phyloP scores from a whole-genome alignment of 768 basidiomycete species.

The Boletus coccyginus region DNA sequence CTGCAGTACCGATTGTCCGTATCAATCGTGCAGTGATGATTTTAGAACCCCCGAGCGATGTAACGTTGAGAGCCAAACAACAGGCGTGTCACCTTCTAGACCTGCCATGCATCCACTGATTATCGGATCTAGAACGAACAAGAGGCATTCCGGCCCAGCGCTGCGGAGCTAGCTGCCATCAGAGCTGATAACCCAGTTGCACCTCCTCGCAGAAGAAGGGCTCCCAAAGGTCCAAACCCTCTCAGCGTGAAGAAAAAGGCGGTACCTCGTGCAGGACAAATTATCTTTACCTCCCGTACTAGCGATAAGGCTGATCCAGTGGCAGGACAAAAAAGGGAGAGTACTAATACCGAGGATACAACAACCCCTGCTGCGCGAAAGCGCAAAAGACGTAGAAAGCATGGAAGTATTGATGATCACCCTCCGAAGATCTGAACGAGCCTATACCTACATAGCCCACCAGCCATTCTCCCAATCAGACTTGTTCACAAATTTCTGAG shows the following conservation, averaged over 20 bases:
- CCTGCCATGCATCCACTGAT: not conserved
- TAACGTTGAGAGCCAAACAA: slow-evolving; percentile 68
- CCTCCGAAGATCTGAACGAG: not conserved
- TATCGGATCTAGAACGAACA: slow-evolving; percentile 55
- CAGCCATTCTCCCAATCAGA: too few relatives aligned
- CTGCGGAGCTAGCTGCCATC: slow-evolving; percentile 47
- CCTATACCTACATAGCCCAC: not conserved
- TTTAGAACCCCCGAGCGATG: slow-evolving; percentile 83
- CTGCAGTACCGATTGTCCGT: slow-evolving; percentile 88
- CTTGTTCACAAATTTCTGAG: not conserved
- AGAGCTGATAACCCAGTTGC: slow-evolving; percentile 31
- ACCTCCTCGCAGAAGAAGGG: slow-evolving; percentile 58
- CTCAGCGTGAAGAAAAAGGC: slow-evolving; percentile 91
- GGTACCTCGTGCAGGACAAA: slow-evolving; percentile 8
- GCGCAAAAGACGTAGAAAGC: slow-evolving; percentile 27
- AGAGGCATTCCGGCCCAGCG: slow-evolving; percentile 50
- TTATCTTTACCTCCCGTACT: not conserved
- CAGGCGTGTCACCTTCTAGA: slow-evolving; percentile 37
- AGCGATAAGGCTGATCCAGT: not conserved
- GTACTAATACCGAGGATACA: not conserved
- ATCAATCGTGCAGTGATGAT: slow-evolving; percentile 92
- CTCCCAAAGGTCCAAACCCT: slow-evolving; percentile 88
- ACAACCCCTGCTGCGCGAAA: not conserved
- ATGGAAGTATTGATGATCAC: not conserved
- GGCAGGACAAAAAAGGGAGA: slow-evolving; percentile 21